A percentile compares a stretch with the other conserved stretches of the same genome.
These are phyloP conservation scores for Hanseniaspora thailandica DNA, from an alignment of 805 yeast genomes.

Conservation along the genomic window DNA sequence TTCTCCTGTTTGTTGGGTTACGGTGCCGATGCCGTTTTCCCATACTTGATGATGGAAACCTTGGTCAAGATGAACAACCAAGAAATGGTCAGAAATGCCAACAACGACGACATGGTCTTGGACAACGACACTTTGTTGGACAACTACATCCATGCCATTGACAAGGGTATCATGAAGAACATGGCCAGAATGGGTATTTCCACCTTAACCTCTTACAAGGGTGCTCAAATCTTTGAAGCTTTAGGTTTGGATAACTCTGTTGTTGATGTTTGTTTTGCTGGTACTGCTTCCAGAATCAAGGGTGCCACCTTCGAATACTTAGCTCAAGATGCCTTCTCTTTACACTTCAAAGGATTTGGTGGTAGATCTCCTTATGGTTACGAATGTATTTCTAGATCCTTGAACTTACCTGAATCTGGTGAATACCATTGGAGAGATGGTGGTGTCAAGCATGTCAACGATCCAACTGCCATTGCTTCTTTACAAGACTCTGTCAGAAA, in stretches of 20 bases:
- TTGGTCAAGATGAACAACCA: constrained; percentile 73
- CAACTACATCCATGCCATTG: constrained; percentile 75
- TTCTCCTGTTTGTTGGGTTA: constrained; percentile 88
- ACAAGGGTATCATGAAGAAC: constrained; percentile 86
- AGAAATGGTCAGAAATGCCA: constrained; percentile 47
- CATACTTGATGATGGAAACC: constrained; percentile 86
- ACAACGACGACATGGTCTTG: constrained; percentile 30
- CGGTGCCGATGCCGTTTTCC: constrained; percentile 94
- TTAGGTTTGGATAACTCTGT: constrained; percentile 92
- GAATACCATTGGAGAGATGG: constrained; percentile 99
- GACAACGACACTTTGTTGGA: constrained; percentile 49
- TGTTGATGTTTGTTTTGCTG: constrained; percentile 88
- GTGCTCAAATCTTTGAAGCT: constrained; percentile 97
- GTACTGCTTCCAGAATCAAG: constrained; percentile 91
- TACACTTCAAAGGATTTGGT: constrained; percentile 90
- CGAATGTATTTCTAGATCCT: constrained; percentile 43
- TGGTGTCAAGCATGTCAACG: constrained; percentile 90
- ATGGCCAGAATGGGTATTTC: constrained; percentile 99
- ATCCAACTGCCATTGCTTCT: constrained; percentile 87
- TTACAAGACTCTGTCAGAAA: constrained; percentile 97
- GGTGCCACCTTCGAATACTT: constrained; percentile 92
- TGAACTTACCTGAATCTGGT: constrained; percentile 78
- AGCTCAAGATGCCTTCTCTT: constrained; percentile 90
- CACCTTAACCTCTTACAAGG: constrained; percentile 94
- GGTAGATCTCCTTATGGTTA: constrained; percentile 40